Conservation (phyloP, 2,329 filamentous ascomycete genomes). For the Ceratocystis smalleyi region DNA sequence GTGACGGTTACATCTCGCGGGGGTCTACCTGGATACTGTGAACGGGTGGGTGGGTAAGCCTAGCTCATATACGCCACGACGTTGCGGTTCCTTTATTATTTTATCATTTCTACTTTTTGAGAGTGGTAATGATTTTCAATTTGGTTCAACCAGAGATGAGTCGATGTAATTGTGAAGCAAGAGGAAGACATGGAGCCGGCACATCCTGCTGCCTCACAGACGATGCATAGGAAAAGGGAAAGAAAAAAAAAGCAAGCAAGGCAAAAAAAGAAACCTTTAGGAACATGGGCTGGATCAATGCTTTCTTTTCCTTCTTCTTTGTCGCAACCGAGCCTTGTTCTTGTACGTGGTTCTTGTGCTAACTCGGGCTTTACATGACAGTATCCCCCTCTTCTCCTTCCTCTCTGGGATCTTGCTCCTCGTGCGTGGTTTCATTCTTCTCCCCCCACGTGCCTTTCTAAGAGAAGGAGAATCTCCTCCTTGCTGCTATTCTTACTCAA, state of each 20-base stretch:
- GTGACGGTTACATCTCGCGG: too few species aligned
- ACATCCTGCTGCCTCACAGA: too few species aligned
- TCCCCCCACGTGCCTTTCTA: neutral
- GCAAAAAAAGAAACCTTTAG: neutral
- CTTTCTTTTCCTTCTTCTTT: neutral
- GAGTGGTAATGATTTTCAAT: too few species aligned
- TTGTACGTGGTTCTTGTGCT: neutral
- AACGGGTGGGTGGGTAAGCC: too few species aligned
- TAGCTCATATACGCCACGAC: too few species aligned
- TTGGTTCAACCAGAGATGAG: too few species aligned
- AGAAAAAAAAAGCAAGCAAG: neutral
- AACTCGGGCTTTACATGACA: neutral
- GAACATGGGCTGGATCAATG: neutral
- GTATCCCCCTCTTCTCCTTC: neutral
- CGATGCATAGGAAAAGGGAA: neutral
- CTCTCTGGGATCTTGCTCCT: neutral
- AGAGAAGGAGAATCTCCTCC: neutral
- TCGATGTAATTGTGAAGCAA: too few species aligned
- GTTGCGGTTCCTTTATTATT: too few species aligned
- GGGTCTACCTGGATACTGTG: too few species aligned
- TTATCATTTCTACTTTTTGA: too few species aligned
- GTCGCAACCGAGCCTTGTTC: neutral
- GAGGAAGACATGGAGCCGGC: too few species aligned
- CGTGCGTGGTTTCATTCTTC: neutral
- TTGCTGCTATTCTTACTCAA: neutral